Conservation (phyloP, 2,329 filamentous ascomycete genomes). For the Aspergillus arachidicola region DNA sequence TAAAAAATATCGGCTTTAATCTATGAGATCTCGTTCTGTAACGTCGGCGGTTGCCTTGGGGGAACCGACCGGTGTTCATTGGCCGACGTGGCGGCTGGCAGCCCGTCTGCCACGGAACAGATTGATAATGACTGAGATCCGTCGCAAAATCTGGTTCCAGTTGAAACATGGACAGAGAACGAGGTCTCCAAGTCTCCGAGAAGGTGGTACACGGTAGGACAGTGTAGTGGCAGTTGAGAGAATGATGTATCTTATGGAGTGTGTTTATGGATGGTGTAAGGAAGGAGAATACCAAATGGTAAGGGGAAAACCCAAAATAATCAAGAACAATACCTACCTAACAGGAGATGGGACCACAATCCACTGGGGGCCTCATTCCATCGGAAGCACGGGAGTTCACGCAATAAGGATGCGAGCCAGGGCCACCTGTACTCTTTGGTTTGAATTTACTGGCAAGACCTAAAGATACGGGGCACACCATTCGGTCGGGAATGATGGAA, state of each 20-base stretch:
- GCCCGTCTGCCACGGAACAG: slow-evolving; percentile 2
- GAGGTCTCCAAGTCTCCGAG: neutral
- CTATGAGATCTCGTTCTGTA: slow-evolving; percentile 3
- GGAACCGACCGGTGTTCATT: slow-evolving; percentile 2
- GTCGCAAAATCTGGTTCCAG: neutral
- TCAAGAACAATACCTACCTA: neutral
- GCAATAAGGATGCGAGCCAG: slow-evolving; percentile 4
- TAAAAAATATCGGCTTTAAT: neutral
- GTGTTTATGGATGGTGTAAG: neutral
- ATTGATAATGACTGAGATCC: slow-evolving; percentile 4
- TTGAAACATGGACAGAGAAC: neutral
- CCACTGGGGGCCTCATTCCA: neutral
- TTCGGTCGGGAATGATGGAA: neutral
- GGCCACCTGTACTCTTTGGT: neutral
- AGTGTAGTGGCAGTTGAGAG: neutral
- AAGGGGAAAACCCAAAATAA: neutral
- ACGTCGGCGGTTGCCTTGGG: slow-evolving; percentile 1
- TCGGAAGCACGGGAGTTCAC: slow-evolving; percentile 3
- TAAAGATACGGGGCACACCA: neutral
- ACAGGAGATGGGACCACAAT: slow-evolving; percentile 2
- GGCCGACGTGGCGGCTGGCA: slow-evolving; percentile 5
- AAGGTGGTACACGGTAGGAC: neutral
- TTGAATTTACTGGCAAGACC: neutral
- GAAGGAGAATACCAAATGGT: neutral
- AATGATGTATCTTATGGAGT: neutral